Base-by-base conservation (phyloP, 169 alveolate species). In the Cryptosporidium tyzzeri region DNA sequence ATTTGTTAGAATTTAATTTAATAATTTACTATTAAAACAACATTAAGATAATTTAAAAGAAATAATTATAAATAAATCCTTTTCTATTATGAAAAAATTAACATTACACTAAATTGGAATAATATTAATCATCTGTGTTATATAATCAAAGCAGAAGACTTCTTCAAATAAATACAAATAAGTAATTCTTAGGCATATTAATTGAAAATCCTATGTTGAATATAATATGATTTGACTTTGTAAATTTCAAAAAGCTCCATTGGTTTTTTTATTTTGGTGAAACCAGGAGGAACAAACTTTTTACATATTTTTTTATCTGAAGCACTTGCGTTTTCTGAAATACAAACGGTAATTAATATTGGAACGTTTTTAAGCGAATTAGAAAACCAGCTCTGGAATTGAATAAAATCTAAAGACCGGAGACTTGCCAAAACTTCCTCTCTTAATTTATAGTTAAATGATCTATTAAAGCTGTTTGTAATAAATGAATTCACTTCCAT, bases 321-420 rank as follows among this genome's bases (percentile, higher is more conserved):
- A 31, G 2, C 1, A 31, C 12, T 29, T n/a, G 69, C 26, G 35
- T 33, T 53, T 9, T 73, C 70, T 14, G 86, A 51, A 3, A 73
- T 33, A 58, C 62, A 51, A n/a, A 59, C 86, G 10, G 58, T 73
- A 18, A 73, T 53, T 53, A 73, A 21, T n/a, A 73, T 58, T 18
- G 86, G 86, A 18, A 70, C 70, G 55, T n/a, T 18, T 37, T 55
- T 73, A 8, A 73, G 62, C 3, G 86, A 73, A 21, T 4, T 7
- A 10, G 86, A 73, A 41, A 73, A 59, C 86, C 86, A 73, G 23
- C 9, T 59, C 18, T 59, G 35, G 41, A 73, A 73, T 33, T 73
- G 86, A 29, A 6, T 31, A 59, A 33, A 73, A 35, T 59, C 18
- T 8, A 73, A 53, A n/a, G 69, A 50, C 0, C 68, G 62, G 2